Base-by-base conservation (phyloP, 805 yeast species). In the Lachancea sp. region DNA sequence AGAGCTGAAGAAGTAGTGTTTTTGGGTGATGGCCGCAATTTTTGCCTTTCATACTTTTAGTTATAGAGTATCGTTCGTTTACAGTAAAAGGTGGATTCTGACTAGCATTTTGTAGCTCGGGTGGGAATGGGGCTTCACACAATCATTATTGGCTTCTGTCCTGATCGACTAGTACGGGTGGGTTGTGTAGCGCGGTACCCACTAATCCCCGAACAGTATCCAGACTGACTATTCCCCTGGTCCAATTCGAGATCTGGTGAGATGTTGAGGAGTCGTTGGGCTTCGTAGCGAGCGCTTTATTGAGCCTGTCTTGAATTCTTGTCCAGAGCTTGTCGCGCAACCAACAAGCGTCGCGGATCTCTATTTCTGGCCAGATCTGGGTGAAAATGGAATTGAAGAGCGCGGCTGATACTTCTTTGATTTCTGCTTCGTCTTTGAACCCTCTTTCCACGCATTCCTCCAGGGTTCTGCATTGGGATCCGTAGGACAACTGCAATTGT, bases 391-490 rank as follows among this genome's bases (percentile, higher is more conserved):
- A 10, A 12, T 11, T 20, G n/a, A 38, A 34, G 3, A 44, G 40
- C 13, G 15, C 36, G 7, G 36, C 26, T 2, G 47, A 31, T 9
- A 32, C 36, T 29, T 44, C 47, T 26, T 39, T 44, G 22, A 44
- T 29, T 2, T 22, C 7, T 10, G 31, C 15, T 29, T 39, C 47
- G 32, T 44, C 47, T 18, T 44, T 44, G 13, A 44, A 35, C 11
- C 47, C 47, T 12, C 40, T 33, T 13, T 44, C 47, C 10, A 38
- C 40, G 31, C 47, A 44, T 27, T 33, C 47, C 26, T 38, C 30
- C 13, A 44, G 31, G 2, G 22, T 26, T 12, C n/a, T 2, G 32
- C 35, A 35, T 22, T 19, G 22, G 17, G 10, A 12, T 11, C 25
- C 10, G 31, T 44, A 44, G 2, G 40, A 33, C 17, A 35, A 26